A percentile compares a stretch with the other conserved stretches of the same genome.
Evolutionary conservation across 345 rosid genomes (phyloP).

Genomic region (Trapa incisa): DNA sequence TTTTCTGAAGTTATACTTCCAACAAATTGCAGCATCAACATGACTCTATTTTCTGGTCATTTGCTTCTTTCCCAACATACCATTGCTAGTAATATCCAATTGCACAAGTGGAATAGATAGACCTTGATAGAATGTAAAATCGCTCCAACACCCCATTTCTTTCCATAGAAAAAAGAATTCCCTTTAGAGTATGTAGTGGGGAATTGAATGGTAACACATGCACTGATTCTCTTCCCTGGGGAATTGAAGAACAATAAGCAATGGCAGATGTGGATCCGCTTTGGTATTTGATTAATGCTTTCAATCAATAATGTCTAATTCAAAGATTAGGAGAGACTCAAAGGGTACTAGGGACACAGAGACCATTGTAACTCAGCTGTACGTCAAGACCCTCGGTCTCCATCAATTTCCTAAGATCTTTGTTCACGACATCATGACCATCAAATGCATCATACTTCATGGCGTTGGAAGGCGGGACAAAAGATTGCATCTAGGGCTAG

Average conservation of each 20-base stretch:
- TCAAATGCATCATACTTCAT: constrained; percentile 79
- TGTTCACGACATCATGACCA: constrained; percentile 74
- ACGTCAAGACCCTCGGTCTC: constrained; percentile 63
- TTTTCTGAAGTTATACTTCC: not conserved
- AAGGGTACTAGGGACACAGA: constrained; percentile 52
- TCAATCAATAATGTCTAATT: not conserved
- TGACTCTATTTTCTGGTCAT: not conserved
- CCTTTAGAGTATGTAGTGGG: not conserved
- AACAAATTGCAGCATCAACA: not conserved
- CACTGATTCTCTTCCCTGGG: not conserved
- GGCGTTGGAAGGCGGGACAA: not conserved
- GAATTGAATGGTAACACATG: not conserved
- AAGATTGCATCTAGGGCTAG: not conserved
- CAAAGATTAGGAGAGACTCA: constrained; percentile 1
- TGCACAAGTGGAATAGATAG: not conserved
- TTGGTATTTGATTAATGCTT: not conserved
- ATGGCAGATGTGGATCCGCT: not conserved
- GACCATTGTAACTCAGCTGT: constrained; percentile 76
- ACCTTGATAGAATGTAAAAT: too few relatives aligned
- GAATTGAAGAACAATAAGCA: not conserved
- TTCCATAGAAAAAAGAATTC: not conserved
- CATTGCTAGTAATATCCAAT: not conserved
- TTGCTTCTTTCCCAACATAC: not conserved
- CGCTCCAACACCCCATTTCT: not conserved
- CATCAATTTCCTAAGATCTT: constrained; percentile 39